phyloP scores from a whole-genome alignment of 225 moss, liverwort and hornwort genomes.

The Climacium dendroides region DNA sequence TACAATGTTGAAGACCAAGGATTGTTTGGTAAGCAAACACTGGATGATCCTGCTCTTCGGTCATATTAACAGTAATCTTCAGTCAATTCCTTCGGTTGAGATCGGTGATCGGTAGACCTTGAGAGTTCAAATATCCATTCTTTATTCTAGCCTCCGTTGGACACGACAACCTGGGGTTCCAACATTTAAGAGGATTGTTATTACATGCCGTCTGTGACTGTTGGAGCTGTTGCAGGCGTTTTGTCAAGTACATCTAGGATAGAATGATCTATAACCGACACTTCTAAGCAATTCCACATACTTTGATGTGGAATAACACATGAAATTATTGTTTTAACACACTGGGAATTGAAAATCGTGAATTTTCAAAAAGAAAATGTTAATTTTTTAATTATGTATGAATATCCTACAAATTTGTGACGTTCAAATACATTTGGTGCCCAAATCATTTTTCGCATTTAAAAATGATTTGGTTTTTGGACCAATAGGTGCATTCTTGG shows the following conservation, averaged over 20 bases:
- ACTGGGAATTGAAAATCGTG: neutral
- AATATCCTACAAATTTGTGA: neutral
- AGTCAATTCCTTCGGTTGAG: neutral
- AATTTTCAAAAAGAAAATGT: neutral
- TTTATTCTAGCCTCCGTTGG: neutral
- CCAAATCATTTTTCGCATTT: neutral
- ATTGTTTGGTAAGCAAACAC: conserved; percentile 25
- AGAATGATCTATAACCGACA: neutral
- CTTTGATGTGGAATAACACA: neutral
- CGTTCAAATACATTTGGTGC: neutral
- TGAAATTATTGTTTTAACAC: neutral
- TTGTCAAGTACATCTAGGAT: neutral
- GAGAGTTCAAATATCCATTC: neutral
- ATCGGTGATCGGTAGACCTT: neutral
- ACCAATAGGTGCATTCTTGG: neutral
- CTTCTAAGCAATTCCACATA: neutral
- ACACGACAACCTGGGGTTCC: too few relatives aligned
- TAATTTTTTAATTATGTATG: neutral
- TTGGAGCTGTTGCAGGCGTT: neutral
- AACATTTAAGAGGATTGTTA: neutral
- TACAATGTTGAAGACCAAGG: conserved; percentile 33
- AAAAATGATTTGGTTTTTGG: neutral
- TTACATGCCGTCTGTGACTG: neutral
- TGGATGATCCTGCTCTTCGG: conserved; percentile 30
- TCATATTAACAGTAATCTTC: conserved; percentile 8